These are phyloP conservation scores for Funneliformis mosseae DNA, from an alignment of 192 early-diverging fungal genomes.

Conservation along the genomic window DNA sequence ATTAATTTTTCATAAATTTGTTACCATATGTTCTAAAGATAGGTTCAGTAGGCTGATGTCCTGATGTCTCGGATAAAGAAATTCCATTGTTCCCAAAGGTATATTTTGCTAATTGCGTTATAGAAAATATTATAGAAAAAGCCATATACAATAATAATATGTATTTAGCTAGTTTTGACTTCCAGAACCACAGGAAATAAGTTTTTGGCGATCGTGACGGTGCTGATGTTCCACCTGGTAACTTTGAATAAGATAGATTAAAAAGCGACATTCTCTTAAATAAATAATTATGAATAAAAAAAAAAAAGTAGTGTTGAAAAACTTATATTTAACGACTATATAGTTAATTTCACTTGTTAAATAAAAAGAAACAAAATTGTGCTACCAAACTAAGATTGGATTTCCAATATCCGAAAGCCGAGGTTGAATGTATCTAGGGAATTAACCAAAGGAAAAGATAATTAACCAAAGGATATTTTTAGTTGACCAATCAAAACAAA, in stretches of 20 bases:
- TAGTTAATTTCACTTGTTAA: too few relatives aligned
- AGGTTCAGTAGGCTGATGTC: not conserved
- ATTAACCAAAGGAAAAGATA: too few relatives aligned
- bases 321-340: too few relatives aligned
- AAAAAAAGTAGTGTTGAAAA: too few relatives aligned
- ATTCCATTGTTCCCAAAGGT: not conserved
- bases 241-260: not conserved
- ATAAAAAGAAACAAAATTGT: too few relatives aligned
- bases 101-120: not conserved
- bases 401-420: too few relatives aligned
- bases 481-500: too few relatives aligned
- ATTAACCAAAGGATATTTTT: too few relatives aligned
- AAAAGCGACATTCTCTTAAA: not conserved
- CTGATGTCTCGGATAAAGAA: not conserved
- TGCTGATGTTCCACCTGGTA: not conserved
- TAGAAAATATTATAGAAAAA: slow-evolving; percentile 12
- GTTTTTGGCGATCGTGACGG: not conserved
- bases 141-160: not conserved
- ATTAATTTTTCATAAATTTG: not conserved
- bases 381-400: too few relatives aligned
- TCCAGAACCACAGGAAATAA: not conserved
- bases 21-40: slow-evolving; percentile 17
- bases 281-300: too few relatives aligned
- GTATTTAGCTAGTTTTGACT: slow-evolving; percentile 17
- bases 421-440: too few relatives aligned